Conservation (phyloP, 2,329 filamentous ascomycete genomes). For the Colletotrichum sp. region DNA sequence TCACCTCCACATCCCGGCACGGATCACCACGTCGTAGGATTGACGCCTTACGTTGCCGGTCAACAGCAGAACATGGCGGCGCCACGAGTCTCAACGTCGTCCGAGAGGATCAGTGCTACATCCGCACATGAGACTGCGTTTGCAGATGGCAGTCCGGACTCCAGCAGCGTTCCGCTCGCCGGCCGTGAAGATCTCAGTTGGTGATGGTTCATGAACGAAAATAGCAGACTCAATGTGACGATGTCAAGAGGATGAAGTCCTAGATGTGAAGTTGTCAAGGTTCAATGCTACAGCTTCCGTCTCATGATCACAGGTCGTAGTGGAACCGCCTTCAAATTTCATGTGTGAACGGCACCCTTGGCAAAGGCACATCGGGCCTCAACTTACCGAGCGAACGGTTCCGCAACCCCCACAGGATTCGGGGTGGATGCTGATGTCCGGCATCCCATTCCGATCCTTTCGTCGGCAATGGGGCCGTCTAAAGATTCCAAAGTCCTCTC, state of each 20-base stretch:
- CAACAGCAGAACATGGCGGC: constrained; percentile 7
- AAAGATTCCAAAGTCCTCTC: neutral
- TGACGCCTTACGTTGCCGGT: constrained; percentile 2
- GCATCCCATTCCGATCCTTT: neutral
- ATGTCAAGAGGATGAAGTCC: neutral
- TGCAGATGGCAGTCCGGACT: neutral
- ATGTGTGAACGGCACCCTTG: neutral
- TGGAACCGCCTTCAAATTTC: neutral
- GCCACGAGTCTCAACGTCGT: constrained; percentile 5
- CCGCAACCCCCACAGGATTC: neutral
- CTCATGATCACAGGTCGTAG: neutral
- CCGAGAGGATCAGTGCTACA: neutral
- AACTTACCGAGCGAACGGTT: neutral
- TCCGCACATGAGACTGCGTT: neutral
- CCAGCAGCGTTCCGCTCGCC: neutral
- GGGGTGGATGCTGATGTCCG: neutral
- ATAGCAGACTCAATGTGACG: neutral
- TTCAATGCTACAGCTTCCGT: neutral
- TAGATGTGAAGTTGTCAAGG: neutral
- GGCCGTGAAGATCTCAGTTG: neutral
- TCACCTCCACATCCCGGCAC: constrained; percentile 3
- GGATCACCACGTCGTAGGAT: neutral
- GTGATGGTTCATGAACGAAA: neutral
- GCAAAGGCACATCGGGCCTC: neutral
- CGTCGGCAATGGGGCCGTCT: neutral